These are phyloP conservation scores for Trichoderma cornu-damae DNA, from an alignment of 2,329 filamentous ascomycete species.

Conservation along the genomic window DNA sequence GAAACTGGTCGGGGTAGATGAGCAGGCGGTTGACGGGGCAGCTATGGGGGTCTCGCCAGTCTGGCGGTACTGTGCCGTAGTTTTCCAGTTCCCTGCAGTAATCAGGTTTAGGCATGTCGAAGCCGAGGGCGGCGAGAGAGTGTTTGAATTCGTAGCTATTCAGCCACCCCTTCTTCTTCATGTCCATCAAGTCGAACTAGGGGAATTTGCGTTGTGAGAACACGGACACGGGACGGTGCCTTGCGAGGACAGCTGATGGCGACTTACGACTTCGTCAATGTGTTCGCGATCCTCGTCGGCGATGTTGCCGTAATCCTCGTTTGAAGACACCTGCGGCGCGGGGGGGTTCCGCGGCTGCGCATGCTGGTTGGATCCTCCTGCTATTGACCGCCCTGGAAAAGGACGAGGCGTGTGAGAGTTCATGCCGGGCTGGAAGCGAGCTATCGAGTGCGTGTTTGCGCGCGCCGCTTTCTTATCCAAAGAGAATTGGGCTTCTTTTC, in stretches of 20 bases:
- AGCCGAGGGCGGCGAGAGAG: slow-evolving; percentile 89
- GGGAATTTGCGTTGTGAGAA: slow-evolving; percentile 20
- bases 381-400: slow-evolving; percentile 34
- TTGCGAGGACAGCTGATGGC: neutral
- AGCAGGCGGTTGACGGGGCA: slow-evolving; percentile 42
- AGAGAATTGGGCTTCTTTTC: slow-evolving; percentile 1
- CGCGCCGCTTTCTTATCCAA: neutral
- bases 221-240: neutral
- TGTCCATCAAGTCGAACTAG: slow-evolving; percentile 91
- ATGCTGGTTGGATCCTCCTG: slow-evolving; percentile 30
- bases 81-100: slow-evolving; percentile 74
- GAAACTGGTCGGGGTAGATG: slow-evolving; percentile 52
- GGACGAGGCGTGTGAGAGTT: slow-evolving; percentile 38
- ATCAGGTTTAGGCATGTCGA: slow-evolving; percentile 81
- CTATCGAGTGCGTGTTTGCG: neutral
- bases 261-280: slow-evolving; percentile 82
- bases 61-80: slow-evolving; percentile 68
- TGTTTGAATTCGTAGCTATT: slow-evolving; percentile 99
- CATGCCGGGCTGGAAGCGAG: slow-evolving; percentile 23
- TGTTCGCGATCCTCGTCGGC: slow-evolving; percentile 89
- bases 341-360: slow-evolving; percentile 31
- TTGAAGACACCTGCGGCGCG: slow-evolving; percentile 33
- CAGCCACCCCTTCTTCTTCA: slow-evolving; percentile 88
- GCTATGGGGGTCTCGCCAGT: slow-evolving; percentile 45
- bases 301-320: slow-evolving; percentile 45